Base-by-base conservation (phyloP, 495 filamentous ascomycete species). In the Penicillium samsonianum region DNA sequence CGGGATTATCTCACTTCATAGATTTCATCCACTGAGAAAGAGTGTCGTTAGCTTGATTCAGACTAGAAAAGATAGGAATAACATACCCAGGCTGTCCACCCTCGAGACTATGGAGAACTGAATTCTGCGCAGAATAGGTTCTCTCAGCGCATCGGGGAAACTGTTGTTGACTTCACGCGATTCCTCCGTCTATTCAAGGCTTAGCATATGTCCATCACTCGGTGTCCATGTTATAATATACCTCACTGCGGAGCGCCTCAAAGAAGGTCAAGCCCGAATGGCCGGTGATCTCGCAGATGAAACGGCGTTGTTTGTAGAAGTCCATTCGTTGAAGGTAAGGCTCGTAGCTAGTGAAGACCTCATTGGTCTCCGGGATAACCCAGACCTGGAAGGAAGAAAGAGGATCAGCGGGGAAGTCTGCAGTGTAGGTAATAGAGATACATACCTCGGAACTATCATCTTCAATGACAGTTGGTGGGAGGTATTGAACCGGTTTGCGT, bases 221-320 rank as follows among this genome's bases (percentile, higher is more conserved):
- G 20, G 10, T 46, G 14, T 28, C 19, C 20, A 23, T 30, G 40
- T 28, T 9, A 57, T 51, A 48, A 74, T 86, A 40, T 84, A 97
- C 94, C 84, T 98, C 95, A 72, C 92, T 96, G 68, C 90, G 85
- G 16, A 92, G 79, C 4, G 94, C 94, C 52, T 98, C 91, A 57
- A 96, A 97, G 71, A 96, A 98, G n/a, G 81, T 93, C 62, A 97
- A 73, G 26, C 88, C 89, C 26, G 92, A 95, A 72, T 96, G 92
- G 33, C 94, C 94, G 3, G 90, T 97, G 57, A 97, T 93, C 60
- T 94, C 88, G 70, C 93, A 96, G 50, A 93, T 96, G 67, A 98
- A 99, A 43, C 87, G 85, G 58, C 87, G 89, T 84, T 95, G 90
- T 54, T 88, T 92, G 68, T 96, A 96, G 69, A 96, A 96, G 70